phyloP scores from a whole-genome alignment of 169 alveolate species.

The Neospora caninum region DNA sequence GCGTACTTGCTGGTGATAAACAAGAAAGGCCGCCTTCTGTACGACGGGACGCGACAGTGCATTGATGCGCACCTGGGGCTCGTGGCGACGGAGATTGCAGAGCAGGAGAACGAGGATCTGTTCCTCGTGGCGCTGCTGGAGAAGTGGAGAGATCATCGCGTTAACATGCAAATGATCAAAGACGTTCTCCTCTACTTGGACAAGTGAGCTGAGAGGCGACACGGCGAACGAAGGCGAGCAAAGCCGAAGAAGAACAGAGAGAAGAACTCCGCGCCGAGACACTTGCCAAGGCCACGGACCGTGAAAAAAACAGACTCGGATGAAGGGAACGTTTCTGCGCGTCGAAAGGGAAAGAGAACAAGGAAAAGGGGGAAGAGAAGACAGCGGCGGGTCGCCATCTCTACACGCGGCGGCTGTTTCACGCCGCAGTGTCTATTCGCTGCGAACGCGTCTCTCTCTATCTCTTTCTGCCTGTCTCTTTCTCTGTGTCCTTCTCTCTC shows the following conservation, averaged over 20 bases:
- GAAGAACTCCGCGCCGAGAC: not conserved
- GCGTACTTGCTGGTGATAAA: slow-evolving; percentile 57
- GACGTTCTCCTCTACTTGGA: slow-evolving; percentile 64
- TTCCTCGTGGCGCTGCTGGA: slow-evolving; percentile 26
- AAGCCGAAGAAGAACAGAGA: too few relatives aligned
- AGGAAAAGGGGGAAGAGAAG: too few relatives aligned
- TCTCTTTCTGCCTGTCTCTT: not conserved
- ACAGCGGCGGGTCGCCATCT: too few relatives aligned
- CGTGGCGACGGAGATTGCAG: slow-evolving; percentile 17
- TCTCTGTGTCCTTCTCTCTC: not conserved
- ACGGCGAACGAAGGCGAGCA: not conserved
- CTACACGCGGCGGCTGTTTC: too few relatives aligned
- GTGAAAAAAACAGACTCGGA: too few relatives aligned
- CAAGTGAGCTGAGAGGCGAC: not conserved
- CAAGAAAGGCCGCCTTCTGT: slow-evolving; percentile 51
- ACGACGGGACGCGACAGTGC: slow-evolving; percentile 47
- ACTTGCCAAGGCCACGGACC: too few relatives aligned
- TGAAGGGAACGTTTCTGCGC: too few relatives aligned
- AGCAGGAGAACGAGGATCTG: not conserved
- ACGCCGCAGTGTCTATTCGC: too few relatives aligned
- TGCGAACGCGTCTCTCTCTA: not conserved
- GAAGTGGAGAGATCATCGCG: slow-evolving; percentile 41
- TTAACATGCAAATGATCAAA: slow-evolving; percentile 44
- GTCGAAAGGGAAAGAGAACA: too few relatives aligned
- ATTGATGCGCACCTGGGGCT: slow-evolving; percentile 40